Evolutionary conservation across 352 stramenopile genomes (phyloP), one percentile per base, ranked within the genome.

Genomic region (Phytophthora lateralis): DNA sequence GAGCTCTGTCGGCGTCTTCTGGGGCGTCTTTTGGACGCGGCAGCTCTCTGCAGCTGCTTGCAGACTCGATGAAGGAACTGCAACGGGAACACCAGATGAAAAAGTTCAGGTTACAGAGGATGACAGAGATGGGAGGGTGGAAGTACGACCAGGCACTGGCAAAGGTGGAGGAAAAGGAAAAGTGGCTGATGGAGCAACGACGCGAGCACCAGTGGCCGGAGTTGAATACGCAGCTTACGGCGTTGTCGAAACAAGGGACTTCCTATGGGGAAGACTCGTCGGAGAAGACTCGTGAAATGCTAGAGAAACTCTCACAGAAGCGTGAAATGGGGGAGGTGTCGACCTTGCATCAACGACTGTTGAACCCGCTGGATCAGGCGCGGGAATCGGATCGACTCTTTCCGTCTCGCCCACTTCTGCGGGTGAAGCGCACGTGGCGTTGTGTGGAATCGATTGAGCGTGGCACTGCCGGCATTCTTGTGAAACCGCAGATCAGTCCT

Each of bases 401-500:
- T 14, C 82, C 84, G n/a, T 83, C 77, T 41, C 76, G 88, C 0
- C 85, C 86, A 18, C 69, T 82, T 24, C 55, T 96, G 54, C 83
- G 88, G 0, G 83, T 90, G 35, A 96, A 96, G 72, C 82, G 82
- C 2, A 89, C 85, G 24, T 95, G 88, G 82, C 74, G 88, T 2
- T 96, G 88, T 56, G 78, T 95, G 38, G 86, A 96, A 55, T 91
- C 83, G 20, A 95, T 95, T 39, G 57, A 89, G 27, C 71, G 71
- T 15, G 85, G 85, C 10, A 83, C 78, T 6, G 81, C 87, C 6
- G 88, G 88, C 14, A 96, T 96, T 50, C 75, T 96, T 10, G 85
- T 96, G 7, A 96, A 96, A 55, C 85, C 86, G n/a, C 88, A 96
- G 63, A 96, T 96, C 71, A 95, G 88, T 51, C 88, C 88, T 0